Conservation (phyloP, 2,329 filamentous ascomycete species). For the Ophiostoma himal-ulmi region DNA sequence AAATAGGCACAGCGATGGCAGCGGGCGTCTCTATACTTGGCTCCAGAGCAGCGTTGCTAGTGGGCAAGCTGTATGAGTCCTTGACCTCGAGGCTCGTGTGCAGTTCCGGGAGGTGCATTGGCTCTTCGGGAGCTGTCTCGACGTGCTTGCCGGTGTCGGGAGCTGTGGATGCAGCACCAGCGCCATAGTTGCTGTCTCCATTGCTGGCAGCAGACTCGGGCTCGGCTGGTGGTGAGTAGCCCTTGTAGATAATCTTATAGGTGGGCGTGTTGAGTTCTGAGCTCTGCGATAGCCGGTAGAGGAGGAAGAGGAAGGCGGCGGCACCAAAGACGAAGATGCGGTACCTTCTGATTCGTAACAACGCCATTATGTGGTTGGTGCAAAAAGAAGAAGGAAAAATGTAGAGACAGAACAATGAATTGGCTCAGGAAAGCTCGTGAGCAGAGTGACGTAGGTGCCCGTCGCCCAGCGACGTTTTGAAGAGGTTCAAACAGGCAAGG, state of each 20-base stretch:
- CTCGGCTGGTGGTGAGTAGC: slow-evolving; percentile 18
- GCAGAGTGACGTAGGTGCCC: slow-evolving; percentile 7
- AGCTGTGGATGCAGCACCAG: slow-evolving; percentile 14
- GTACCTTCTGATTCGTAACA: slow-evolving; percentile 57
- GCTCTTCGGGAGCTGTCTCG: slow-evolving; percentile 17
- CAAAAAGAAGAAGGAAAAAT: not conserved
- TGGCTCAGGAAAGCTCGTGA: not conserved
- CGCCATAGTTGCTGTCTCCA: not conserved
- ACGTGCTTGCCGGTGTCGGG: slow-evolving; percentile 10
- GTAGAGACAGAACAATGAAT: not conserved
- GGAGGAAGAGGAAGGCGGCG: slow-evolving; percentile 48
- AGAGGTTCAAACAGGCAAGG: not conserved
- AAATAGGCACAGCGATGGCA: not conserved
- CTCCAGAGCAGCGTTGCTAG: slow-evolving; percentile 18
- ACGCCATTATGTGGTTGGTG: slow-evolving; percentile 13
- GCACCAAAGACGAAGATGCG: slow-evolving; percentile 54
- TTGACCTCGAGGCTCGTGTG: slow-evolving; percentile 30
- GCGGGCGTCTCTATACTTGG: not conserved
- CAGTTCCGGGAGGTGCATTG: slow-evolving; percentile 29
- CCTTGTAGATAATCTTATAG: slow-evolving; percentile 25
- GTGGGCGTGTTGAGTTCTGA: slow-evolving; percentile 32
- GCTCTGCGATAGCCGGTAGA: slow-evolving; percentile 45
- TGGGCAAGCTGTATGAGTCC: slow-evolving; percentile 31
- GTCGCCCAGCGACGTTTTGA: not conserved
- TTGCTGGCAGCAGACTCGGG: slow-evolving; percentile 1